Base-by-base conservation (phyloP, 306 rosid genomes). In the Quercus suber region DNA sequence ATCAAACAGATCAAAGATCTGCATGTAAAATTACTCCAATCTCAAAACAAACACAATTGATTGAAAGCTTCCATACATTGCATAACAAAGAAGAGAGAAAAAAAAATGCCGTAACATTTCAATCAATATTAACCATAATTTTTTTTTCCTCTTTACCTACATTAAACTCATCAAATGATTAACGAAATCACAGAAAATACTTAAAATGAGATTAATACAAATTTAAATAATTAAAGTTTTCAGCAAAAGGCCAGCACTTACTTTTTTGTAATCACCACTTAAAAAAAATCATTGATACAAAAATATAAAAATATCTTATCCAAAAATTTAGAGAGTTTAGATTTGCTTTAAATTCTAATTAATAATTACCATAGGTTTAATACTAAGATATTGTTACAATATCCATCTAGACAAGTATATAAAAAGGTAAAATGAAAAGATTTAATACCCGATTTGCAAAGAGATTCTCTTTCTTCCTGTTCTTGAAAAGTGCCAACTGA, bases 1-100 rank as follows among this genome's bases (percentile, higher is more conserved):
- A 63, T 96, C 99, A 87, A 93, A 96, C 74, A 96, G 60, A 83
- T 93, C 98, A 84, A 96, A 96, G 82, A 96, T 82, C 98, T 96
- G 81, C 80, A 80, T 8, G 49, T 60, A 56, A 6, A 82, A 85
- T 57, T 43, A 63, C 55, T 74, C 11, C 55, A 55, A 72, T 74
- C 57, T 86, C 58, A 88, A 76, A 59, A 60, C 31, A 77, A 43
- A 69, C 59, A 74, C 56, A 71, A 69, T 25, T 43, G 76, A 81
- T 12, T 51, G 63, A 68, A 73, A 75, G 37, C 3, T 59, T 60
- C 56, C 37, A 18, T 74, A 77, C 1, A 55, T 71, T 19, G 76
- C 30, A 61, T 69, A 37, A 9, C 61, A 51, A 23, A 21, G 35
- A 28, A 17, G 71, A 25, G 6, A 18, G n/a, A 33, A 33, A 8